Evolutionary conservation across 768 basidiomycete genomes (phyloP).

Genomic region (Termitomyces sp.): DNA sequence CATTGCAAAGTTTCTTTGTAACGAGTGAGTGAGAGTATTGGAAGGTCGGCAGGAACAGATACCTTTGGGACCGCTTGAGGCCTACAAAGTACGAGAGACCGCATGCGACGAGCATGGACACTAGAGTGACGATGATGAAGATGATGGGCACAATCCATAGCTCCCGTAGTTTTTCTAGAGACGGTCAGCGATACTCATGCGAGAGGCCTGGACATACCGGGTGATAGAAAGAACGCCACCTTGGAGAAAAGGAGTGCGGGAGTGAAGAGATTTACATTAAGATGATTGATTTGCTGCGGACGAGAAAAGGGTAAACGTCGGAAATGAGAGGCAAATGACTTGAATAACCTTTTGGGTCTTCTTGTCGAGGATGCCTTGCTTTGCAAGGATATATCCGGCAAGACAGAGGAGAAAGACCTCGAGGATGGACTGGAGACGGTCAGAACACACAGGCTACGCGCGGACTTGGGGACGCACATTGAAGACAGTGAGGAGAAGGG

Average conservation of each 20-base stretch:
- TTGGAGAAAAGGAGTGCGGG: slow-evolving; percentile 89
- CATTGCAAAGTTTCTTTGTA: slow-evolving; percentile 63
- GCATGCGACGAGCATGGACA: slow-evolving; percentile 68
- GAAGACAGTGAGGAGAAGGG: slow-evolving; percentile 53
- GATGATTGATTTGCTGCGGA: slow-evolving; percentile 64
- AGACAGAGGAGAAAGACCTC: slow-evolving; percentile 86
- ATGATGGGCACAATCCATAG: slow-evolving; percentile 85
- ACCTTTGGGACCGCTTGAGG: slow-evolving; percentile 76
- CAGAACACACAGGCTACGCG: not conserved
- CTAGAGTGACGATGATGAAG: slow-evolving; percentile 69
- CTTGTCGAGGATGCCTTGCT: slow-evolving; percentile 80
- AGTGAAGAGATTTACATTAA: slow-evolving; percentile 89
- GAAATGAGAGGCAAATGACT: not conserved
- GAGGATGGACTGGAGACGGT: slow-evolving; percentile 64
- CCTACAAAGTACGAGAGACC: slow-evolving; percentile 55
- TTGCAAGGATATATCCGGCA: slow-evolving; percentile 78
- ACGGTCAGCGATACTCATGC: not conserved
- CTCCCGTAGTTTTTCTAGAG: slow-evolving; percentile 64
- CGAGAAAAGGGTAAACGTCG: not conserved
- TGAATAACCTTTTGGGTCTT: slow-evolving; percentile 74
- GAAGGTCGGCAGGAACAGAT: slow-evolving; percentile 11
- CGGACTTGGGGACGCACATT: slow-evolving; percentile 32
- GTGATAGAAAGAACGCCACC: slow-evolving; percentile 87
- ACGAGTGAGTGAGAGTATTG: not conserved
- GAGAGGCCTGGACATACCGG: slow-evolving; percentile 40